Evolutionary conservation across 2,329 filamentous ascomycete genomes (phyloP).

Genomic region (Alternaria solani): DNA sequence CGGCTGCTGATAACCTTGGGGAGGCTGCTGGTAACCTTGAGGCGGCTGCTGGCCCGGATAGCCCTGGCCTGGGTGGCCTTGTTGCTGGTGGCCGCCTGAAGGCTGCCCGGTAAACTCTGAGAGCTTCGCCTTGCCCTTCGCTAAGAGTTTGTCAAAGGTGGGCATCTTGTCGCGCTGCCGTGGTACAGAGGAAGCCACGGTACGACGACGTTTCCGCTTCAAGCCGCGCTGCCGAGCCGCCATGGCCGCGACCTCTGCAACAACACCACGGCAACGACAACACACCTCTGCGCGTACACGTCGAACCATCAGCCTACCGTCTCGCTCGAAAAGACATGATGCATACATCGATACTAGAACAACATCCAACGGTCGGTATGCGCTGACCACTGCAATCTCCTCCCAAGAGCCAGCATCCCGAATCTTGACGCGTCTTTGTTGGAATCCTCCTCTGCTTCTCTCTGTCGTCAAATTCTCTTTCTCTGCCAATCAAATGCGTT

Average conservation of each 20-base stretch:
- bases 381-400: neutral
- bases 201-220: conserved; percentile 11
- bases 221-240: conserved; percentile 18
- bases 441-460: neutral
- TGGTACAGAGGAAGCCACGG: neutral
- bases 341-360: fast-evolving
- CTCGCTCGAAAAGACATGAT: neutral
- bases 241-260: neutral
- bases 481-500: neutral
- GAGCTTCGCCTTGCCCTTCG: conserved; percentile 50
- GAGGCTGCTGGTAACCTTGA: conserved; percentile 16
- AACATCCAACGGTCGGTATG: too few species aligned
- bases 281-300: neutral
- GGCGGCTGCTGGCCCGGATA: conserved; percentile 24
- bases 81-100: conserved; percentile 29
- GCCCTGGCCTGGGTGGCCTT: conserved; percentile 29
- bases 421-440: neutral
- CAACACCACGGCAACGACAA: neutral
- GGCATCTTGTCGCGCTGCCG: conserved; percentile 32
- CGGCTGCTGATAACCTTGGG: conserved; percentile 15
- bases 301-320: neutral
- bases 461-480: neutral
- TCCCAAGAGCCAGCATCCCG: neutral
- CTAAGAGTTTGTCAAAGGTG: conserved; percentile 45
- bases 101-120: conserved; percentile 40